Evolutionary conservation across 1,284 basidiomycete species (phyloP).

Genomic region (Malassezia caprae): DNA sequence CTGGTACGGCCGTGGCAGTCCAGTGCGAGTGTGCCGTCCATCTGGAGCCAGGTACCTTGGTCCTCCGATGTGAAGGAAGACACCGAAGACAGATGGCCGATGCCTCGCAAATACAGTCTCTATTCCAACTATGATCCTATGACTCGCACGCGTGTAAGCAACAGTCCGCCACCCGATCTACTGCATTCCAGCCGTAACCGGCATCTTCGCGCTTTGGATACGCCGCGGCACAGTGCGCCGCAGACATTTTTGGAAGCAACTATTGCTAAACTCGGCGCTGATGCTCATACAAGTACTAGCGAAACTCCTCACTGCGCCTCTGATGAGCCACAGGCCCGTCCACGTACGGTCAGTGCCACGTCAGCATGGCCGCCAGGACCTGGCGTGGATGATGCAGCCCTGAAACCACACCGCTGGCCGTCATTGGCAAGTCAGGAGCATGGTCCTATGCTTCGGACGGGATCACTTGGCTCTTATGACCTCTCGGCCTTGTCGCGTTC

Average conservation of each 20-base stretch:
- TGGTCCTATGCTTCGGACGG: not conserved
- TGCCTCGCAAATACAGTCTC: not conserved
- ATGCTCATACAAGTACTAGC: not conserved
- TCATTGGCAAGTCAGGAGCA: not conserved
- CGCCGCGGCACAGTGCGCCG: conserved; percentile 15
- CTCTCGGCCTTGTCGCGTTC: not conserved
- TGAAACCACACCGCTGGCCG: not conserved
- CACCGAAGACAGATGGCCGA: not conserved
- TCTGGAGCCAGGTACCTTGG: not conserved
- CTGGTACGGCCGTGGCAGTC: not conserved
- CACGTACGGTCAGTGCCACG: not conserved
- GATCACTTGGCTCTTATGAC: not conserved
- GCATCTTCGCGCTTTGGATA: not conserved
- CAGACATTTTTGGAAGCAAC: not conserved
- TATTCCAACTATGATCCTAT: not conserved
- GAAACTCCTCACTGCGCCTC: not conserved
- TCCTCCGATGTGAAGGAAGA: not conserved
- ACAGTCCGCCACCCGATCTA: not conserved
- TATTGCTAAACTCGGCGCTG: not conserved
- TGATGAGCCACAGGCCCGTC: not conserved
- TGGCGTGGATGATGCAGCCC: not conserved
- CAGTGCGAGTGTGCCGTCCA: not conserved
- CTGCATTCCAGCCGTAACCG: not conserved
- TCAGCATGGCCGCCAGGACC: not conserved
- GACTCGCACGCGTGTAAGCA: not conserved